Conservation (phyloP, 176 grass and related monocot species). For the Bonia amplexicaulis region DNA sequence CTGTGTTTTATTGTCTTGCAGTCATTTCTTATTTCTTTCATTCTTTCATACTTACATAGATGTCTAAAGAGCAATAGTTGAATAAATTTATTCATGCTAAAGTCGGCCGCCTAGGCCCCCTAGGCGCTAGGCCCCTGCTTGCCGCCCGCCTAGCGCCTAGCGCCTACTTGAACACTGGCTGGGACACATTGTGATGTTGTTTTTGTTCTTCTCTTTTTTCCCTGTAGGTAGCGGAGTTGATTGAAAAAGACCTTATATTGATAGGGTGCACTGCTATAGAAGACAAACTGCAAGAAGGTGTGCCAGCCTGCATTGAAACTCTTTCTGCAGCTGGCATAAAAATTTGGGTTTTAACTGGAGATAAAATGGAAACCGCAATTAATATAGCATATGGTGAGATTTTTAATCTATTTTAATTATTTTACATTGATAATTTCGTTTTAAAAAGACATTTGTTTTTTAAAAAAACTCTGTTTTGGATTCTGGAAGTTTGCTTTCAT, state of each 20-base stretch:
- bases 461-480: not conserved
- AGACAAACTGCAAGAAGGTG: slow-evolving; percentile 99
- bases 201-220: slow-evolving; percentile 17
- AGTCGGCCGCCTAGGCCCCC: too few species aligned
- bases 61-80: too few species aligned
- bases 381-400: slow-evolving; percentile 96
- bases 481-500: slow-evolving; percentile 15
- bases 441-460: not conserved
- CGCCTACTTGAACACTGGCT: too few species aligned
- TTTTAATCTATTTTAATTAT: slow-evolving; percentile 12
- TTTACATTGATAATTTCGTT: slow-evolving; percentile 16
- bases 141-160: too few species aligned
- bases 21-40: too few species aligned
- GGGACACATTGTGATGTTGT: slow-evolving; percentile 23
- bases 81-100: too few species aligned
- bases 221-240: slow-evolving; percentile 90
- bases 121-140: too few species aligned
- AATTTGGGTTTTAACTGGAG: slow-evolving; percentile 98
- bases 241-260: slow-evolving; percentile 88
- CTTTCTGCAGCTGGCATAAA: slow-evolving; percentile 97
- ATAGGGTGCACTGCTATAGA: slow-evolving; percentile 97
- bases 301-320: slow-evolving; percentile 93
- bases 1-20: too few species aligned
- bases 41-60: too few species aligned
- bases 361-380: slow-evolving; percentile 99